These are phyloP conservation scores for Pleodorina starrii DNA, from an alignment of 139 green algal genomes.

Conservation along the genomic window DNA sequence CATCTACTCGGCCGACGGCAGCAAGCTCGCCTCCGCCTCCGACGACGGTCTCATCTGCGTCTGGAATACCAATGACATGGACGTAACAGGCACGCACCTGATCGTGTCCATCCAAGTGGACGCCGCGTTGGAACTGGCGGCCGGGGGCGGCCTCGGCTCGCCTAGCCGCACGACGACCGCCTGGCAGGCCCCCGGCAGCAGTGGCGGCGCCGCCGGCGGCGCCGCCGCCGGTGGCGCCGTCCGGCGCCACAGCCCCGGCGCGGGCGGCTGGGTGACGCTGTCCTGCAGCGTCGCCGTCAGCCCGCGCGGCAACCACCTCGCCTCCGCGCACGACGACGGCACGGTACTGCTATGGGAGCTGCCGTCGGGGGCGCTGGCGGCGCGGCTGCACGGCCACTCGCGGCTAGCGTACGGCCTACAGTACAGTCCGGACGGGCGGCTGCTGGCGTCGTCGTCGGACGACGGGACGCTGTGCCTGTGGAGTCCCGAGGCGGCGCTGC, in stretches of 20 bases:
- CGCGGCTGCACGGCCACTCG: neutral
- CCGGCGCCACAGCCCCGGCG: neutral
- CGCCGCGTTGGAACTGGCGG: neutral
- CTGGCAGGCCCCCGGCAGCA: neutral
- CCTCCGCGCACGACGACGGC: slow-evolving; percentile 21
- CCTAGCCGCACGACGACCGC: neutral
- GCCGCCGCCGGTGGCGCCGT: neutral
- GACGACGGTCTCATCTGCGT: slow-evolving; percentile 41
- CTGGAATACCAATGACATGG: neutral
- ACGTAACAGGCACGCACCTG: neutral
- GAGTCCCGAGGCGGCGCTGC: neutral
- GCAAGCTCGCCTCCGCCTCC: neutral
- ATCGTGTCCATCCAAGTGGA: neutral
- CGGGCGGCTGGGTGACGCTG: slow-evolving; percentile 35
- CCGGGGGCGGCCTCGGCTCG: neutral
- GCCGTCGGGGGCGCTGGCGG: neutral
- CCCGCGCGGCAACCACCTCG: neutral
- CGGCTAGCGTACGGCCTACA: neutral
- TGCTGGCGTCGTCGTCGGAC: slow-evolving; percentile 13
- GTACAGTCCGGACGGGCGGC: neutral
- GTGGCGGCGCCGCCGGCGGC: neutral
- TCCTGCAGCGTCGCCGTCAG: neutral
- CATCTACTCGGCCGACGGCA: neutral
- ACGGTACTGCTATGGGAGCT: slow-evolving; percentile 3
- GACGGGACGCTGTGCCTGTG: slow-evolving; percentile 13